Percentiles rank a stretch among this genome's conserved stretches.
These are phyloP conservation scores for Pisolithus microcarpus DNA, from an alignment of 768 basidiomycete genomes.

Conservation along the genomic window DNA sequence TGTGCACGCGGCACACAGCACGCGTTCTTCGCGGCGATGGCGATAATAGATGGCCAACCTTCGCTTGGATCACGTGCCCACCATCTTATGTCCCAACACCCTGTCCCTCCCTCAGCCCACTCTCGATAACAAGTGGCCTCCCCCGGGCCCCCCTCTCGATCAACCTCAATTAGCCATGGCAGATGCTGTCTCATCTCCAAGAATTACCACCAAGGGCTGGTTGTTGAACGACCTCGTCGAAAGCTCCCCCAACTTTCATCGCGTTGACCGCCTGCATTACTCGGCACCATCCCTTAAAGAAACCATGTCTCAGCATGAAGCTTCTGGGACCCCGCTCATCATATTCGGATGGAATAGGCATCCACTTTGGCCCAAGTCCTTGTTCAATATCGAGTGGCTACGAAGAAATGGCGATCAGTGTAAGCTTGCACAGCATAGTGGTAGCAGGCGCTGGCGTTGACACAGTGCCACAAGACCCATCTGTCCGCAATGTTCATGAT, in stretches of 20 bases:
- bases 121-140: not conserved
- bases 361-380: conserved; percentile 43
- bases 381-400: conserved; percentile 56
- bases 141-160: not conserved
- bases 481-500: conserved; percentile 57
- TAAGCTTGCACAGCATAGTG: conserved; percentile 4
- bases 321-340: conserved; percentile 51
- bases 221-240: conserved; percentile 35
- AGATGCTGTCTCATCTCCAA: conserved; percentile 3
- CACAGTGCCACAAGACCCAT: conserved; percentile 38
- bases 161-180: not conserved
- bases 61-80: not conserved
- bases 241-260: conserved; percentile 35
- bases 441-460: conserved; percentile 5
- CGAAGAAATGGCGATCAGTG: conserved; percentile 25
- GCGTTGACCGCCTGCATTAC: conserved; percentile 32
- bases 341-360: conserved; percentile 55
- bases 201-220: conserved; percentile 46
- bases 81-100: not conserved
- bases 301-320: conserved; percentile 41
- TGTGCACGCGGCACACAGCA: conserved; percentile 6
- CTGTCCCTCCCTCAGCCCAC: not conserved
- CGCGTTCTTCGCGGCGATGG: not conserved
- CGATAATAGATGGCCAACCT: not conserved
- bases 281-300: conserved; percentile 22